Base-by-base conservation (phyloP, 176 grass and related monocot genomes). In the Urochloa ruziziensis region DNA sequence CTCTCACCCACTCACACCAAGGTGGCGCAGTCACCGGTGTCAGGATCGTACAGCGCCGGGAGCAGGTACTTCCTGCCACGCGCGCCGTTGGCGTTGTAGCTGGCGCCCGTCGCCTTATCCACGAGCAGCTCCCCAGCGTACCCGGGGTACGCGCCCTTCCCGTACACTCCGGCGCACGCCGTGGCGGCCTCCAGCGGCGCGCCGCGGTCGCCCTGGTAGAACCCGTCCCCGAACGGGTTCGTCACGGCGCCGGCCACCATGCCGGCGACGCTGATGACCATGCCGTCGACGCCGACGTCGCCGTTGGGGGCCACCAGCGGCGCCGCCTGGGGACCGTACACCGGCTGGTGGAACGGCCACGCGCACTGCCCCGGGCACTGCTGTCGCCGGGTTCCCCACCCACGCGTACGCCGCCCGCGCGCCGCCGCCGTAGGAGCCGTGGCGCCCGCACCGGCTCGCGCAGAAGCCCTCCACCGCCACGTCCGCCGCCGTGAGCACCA, bases 361-460 rank as follows among this genome's bases (percentile, higher is more conserved):
- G 88, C 87, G 70, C 93, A 95, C 40, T 95, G 82, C 1, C 90
- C 93, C 0, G 90, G 90, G 68, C 93, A 92, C 74, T 92, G 87
- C 1, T n/a, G 33, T 4, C 0, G 11, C 87, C 2, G 87, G 21
- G 62, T 94, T 87, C 0, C 92, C 92, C 4, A 67, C 86, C 92
- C 92, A 94, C 43, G 86, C 85, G 69, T 81, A 80, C n/a, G 76
- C 61, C 58, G 84, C 46, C 2, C 42, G 74, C 46, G 56, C 86
- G 28, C 14, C 11, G 13, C 43, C 43, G 43, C 10, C 10, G 56
- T 25, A 24, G 2, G 83, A 65, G 23, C 75, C 86, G 51, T 94
- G 92, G 71, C 24, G 42, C 62, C 59, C 92, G 64, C 86, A 91
- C 18, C 82, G 65, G 52, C 64, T 68, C 69, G 51, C 67, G 83